A percentile compares a stretch with the other conserved stretches of the same genome.
Evolutionary conservation across 306 rosid genomes (phyloP).

Genomic region (Glycine soja): DNA sequence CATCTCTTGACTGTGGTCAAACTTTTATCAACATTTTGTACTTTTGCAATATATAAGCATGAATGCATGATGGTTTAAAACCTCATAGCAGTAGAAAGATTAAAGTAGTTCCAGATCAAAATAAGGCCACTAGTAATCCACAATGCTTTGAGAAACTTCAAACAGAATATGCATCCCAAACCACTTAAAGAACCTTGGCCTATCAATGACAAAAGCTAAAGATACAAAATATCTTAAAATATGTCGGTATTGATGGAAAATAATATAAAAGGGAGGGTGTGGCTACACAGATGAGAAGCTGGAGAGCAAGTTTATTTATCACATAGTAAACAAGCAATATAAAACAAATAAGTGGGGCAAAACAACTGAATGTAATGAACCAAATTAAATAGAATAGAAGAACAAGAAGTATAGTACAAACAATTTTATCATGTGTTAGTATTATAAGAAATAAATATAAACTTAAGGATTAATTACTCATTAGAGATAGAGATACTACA

Average conservation of each 20-base stretch:
- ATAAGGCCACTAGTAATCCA: constrained; percentile 34
- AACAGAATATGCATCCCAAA: constrained; percentile 27
- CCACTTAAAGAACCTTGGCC: constrained; percentile 21
- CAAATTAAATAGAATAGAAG: not conserved
- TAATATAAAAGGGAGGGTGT: not conserved
- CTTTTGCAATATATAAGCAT: constrained; percentile 4
- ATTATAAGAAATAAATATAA: too few relatives aligned
- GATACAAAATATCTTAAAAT: constrained; percentile 4
- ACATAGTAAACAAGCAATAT: not conserved
- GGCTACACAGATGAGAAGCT: not conserved
- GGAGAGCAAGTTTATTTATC: not conserved
- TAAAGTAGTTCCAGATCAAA: constrained; percentile 11
- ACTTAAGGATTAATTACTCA: too few relatives aligned
- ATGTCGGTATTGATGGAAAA: not conserved
- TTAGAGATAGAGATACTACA: too few relatives aligned
- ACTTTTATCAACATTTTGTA: not conserved
- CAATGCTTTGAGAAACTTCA: constrained; percentile 2
- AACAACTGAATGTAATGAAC: not conserved
- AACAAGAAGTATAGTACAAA: not conserved
- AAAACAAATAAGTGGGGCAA: not conserved
- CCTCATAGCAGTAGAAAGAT: not conserved
- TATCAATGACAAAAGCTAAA: not conserved
- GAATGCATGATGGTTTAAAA: constrained; percentile 7
- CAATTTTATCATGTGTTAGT: too few relatives aligned
- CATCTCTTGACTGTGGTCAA: constrained; percentile 17